Conservation (phyloP, 345 rosid species). For the Arabidopsis thaliana region DNA sequence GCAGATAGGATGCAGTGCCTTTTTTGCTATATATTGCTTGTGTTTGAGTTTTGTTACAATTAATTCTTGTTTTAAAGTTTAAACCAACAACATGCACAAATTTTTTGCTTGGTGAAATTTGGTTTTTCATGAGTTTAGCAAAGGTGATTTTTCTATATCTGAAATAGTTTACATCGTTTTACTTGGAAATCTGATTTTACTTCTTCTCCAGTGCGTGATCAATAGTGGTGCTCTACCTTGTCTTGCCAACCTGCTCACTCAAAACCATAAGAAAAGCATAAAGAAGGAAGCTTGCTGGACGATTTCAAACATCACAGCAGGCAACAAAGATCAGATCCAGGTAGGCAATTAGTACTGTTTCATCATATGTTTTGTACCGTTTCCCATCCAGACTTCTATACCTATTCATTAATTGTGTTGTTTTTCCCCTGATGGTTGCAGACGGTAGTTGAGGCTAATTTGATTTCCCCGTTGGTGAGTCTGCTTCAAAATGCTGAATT, state of each 20-base stretch:
- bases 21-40: constrained; percentile 2
- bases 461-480: constrained; percentile 68
- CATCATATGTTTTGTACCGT: constrained; percentile 1
- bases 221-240: constrained; percentile 72
- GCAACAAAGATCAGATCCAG: constrained; percentile 92
- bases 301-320: constrained; percentile 93
- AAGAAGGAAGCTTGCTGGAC: constrained; percentile 99
- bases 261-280: constrained; percentile 84
- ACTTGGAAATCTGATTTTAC: constrained; percentile 20
- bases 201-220: constrained; percentile 64
- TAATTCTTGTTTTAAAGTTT: background rate
- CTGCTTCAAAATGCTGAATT: constrained; percentile 85
- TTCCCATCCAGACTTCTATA: background rate
- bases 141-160: constrained; percentile 9
- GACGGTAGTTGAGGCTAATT: constrained; percentile 72
- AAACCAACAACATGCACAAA: too few species aligned
- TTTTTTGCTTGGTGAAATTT: background rate
- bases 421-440: constrained; percentile 31
- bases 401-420: background rate
- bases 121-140: background rate
- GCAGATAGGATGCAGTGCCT: background rate
- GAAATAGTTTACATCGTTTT: constrained; percentile 1
- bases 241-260: constrained; percentile 71
- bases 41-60: constrained; percentile 9
- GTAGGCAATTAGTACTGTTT: constrained; percentile 40